A percentile compares a stretch with the other conserved stretches of the same genome.
phyloP scores from a whole-genome alignment of 2,329 filamentous ascomycete genomes.

The Daldinia sp. region DNA sequence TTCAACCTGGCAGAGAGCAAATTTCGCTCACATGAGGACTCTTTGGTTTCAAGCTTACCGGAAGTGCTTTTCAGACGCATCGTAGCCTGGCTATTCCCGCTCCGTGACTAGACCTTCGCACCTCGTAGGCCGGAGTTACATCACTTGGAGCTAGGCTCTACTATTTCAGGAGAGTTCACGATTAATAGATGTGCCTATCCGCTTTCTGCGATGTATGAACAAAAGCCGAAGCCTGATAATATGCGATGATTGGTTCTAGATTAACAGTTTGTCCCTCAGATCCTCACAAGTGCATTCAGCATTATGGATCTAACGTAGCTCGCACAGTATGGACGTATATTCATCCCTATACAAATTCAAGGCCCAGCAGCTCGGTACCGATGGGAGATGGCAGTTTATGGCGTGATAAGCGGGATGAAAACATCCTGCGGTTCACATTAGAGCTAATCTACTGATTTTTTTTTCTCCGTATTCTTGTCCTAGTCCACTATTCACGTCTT shows the following conservation, averaged over 20 bases:
- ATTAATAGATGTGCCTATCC: slow-evolving; percentile 28
- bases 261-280: slow-evolving; percentile 16
- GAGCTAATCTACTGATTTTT: slow-evolving; percentile 15
- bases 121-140: slow-evolving; percentile 33
- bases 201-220: slow-evolving; percentile 29
- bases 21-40: slow-evolving; percentile 28
- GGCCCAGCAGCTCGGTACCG: slow-evolving; percentile 40
- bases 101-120: slow-evolving; percentile 12
- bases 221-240: slow-evolving; percentile 27
- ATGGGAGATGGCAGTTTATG: slow-evolving; percentile 43
- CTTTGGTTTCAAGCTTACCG: slow-evolving; percentile 29
- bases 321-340: slow-evolving; percentile 34
- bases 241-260: slow-evolving; percentile 25
- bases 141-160: slow-evolving; percentile 28
- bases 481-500: slow-evolving; percentile 11
- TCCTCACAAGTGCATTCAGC: slow-evolving; percentile 10
- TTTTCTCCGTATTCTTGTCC: slow-evolving; percentile 3
- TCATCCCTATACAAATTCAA: slow-evolving; percentile 11
- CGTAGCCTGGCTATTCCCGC: slow-evolving; percentile 31
- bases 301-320: slow-evolving; percentile 18
- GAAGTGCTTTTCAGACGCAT: slow-evolving; percentile 23
- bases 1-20: slow-evolving; percentile 25
- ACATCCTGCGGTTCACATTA: slow-evolving; percentile 19
- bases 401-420: slow-evolving; percentile 40
- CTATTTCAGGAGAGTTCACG: slow-evolving; percentile 21